phyloP scores from a whole-genome alignment of 495 filamentous ascomycete species.

The Ramalina intermedia region DNA sequence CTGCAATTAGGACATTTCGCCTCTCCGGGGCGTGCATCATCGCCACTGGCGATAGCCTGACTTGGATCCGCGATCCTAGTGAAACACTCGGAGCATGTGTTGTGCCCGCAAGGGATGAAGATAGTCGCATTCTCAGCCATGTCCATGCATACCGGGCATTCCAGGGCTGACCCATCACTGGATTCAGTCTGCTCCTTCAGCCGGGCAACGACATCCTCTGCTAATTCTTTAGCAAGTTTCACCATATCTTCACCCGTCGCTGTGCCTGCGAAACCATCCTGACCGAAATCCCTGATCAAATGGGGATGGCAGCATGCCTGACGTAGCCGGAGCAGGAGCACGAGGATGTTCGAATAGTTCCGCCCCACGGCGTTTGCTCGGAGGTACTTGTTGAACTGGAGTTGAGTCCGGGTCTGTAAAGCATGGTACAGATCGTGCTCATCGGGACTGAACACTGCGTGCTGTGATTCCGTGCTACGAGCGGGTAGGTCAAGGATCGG shows the following conservation, averaged over 20 bases:
- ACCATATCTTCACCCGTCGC: constrained; percentile 42
- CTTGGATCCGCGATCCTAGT: constrained; percentile 52
- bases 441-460: constrained; percentile 61
- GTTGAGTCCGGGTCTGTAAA: constrained; percentile 50
- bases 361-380: constrained; percentile 54
- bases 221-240: constrained; percentile 50
- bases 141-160: constrained; percentile 76
- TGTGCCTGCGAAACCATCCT: constrained; percentile 32
- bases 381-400: constrained; percentile 67
- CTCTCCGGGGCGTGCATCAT: constrained; percentile 38
- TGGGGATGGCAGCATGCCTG: constrained; percentile 91
- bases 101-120: constrained; percentile 20
- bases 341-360: constrained; percentile 73
- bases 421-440: constrained; percentile 58
- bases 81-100: constrained; percentile 28
- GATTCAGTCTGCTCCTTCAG: constrained; percentile 38
- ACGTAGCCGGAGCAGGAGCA: constrained; percentile 74
- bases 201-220: constrained; percentile 45
- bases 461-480: constrained; percentile 48
- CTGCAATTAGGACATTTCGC: constrained; percentile 69
- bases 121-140: constrained; percentile 60
- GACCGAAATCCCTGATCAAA: constrained; percentile 62
- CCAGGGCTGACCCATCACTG: constrained; percentile 39
- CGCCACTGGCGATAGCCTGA: constrained; percentile 36
- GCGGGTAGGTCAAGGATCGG: constrained; percentile 65